Percentiles rank a stretch among this genome's conserved stretches.
Evolutionary conservation across 2,329 filamentous ascomycete species (phyloP).

Genomic region (Colletotrichum phormii): DNA sequence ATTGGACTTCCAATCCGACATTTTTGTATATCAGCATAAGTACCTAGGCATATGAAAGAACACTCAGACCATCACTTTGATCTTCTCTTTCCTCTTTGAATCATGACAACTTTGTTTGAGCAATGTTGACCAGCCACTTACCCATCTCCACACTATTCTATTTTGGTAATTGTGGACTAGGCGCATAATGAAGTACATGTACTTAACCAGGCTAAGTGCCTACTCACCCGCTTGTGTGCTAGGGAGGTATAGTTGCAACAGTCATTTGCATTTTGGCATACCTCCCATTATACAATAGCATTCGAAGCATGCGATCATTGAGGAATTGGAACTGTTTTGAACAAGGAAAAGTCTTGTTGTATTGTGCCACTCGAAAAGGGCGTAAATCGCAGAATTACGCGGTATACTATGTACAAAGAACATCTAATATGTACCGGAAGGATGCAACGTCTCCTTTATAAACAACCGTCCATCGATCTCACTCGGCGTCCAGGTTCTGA

Average conservation of each 20-base stretch:
- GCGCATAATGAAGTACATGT: too few relatives aligned
- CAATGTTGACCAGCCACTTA: too few relatives aligned
- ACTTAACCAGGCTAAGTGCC: too few relatives aligned
- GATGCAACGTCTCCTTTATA: slow-evolving; percentile 14
- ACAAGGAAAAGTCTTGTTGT: slow-evolving; percentile 20
- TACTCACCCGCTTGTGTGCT: too few relatives aligned
- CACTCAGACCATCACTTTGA: background rate
- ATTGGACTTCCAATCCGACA: too few relatives aligned
- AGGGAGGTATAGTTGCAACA: too few relatives aligned
- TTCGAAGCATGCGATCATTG: too few relatives aligned
- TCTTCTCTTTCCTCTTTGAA: background rate
- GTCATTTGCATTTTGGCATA: too few relatives aligned
- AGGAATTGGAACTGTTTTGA: background rate
- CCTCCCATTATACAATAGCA: too few relatives aligned
- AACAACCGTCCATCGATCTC: background rate
- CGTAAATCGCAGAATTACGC: slow-evolving; percentile 33
- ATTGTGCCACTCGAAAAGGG: slow-evolving; percentile 27
- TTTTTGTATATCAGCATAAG: background rate
- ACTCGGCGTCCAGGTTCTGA: background rate
- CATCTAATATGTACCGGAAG: slow-evolving; percentile 30
- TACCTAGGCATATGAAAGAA: background rate
- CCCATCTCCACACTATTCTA: too few relatives aligned
- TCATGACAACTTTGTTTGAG: background rate
- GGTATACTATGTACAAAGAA: slow-evolving; percentile 31
- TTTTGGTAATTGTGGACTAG: too few relatives aligned